These are phyloP conservation scores for Cladosporium austrohemisphaericum DNA, from an alignment of 2,329 filamentous ascomycete genomes.

Conservation along the genomic window DNA sequence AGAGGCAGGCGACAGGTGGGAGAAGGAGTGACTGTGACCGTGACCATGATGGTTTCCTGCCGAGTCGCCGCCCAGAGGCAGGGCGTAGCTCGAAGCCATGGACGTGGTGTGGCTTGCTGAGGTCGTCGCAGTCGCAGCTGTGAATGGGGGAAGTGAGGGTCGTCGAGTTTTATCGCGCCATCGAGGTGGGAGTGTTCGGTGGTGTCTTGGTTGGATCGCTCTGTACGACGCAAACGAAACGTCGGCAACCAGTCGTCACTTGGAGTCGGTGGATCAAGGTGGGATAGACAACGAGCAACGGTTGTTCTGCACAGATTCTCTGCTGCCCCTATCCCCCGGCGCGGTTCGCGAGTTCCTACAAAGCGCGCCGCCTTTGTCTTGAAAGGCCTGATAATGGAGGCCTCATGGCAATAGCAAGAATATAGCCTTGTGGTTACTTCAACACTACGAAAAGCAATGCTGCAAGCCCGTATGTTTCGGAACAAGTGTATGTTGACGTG, in stretches of 20 bases:
- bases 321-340: slow-evolving; percentile 10
- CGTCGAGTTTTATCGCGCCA: slow-evolving; percentile 10
- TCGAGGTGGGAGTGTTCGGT: background rate
- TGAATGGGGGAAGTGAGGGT: background rate
- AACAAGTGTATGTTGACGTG: too few species aligned
- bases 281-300: slow-evolving; percentile 11
- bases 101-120: background rate
- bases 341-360: slow-evolving; percentile 10
- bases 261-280: slow-evolving; percentile 10
- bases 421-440: too few species aligned
- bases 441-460: too few species aligned
- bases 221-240: slow-evolving; percentile 7
- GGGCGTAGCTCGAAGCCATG: slow-evolving; percentile 47
- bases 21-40: slow-evolving; percentile 28
- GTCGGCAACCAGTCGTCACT: slow-evolving; percentile 8
- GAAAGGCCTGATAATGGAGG: background rate
- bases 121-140: background rate
- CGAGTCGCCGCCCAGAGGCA: slow-evolving; percentile 31
- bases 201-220: slow-evolving; percentile 27
- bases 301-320: slow-evolving; percentile 10
- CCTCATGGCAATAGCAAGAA: too few species aligned
- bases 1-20: slow-evolving; percentile 19
- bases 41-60: slow-evolving; percentile 30
- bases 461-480: too few species aligned
- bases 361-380: slow-evolving; percentile 2